Evolutionary conservation across 768 basidiomycete genomes (phyloP).

Genomic region (Collybia sp.): DNA sequence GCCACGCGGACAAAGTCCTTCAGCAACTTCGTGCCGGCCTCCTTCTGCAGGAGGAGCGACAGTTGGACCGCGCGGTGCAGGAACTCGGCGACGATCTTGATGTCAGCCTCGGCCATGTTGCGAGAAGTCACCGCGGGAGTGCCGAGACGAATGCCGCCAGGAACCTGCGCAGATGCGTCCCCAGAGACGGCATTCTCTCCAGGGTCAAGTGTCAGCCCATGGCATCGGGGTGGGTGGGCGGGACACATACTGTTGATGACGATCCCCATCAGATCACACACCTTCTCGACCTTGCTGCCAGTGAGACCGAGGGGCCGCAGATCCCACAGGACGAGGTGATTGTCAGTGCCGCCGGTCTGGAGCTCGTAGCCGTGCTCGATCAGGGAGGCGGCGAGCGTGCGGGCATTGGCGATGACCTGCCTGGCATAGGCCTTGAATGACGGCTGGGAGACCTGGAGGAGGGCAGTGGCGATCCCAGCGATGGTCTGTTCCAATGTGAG

Average conservation of each 20-base stretch:
- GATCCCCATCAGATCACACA: conserved; percentile 94
- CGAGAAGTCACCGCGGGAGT: conserved; percentile 93
- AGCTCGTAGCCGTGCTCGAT: conserved; percentile 86
- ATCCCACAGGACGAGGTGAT: conserved; percentile 98
- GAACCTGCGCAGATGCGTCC: conserved; percentile 91
- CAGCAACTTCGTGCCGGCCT: conserved; percentile 90
- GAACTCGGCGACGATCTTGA: conserved; percentile 84
- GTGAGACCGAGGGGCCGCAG: conserved; percentile 91
- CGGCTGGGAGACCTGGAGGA: conserved; percentile 87
- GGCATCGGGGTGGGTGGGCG: neutral
- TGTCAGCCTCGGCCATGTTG: conserved; percentile 84
- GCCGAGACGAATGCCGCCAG: conserved; percentile 96
- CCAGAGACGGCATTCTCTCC: conserved; percentile 95
- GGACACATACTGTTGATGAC: conserved; percentile 83
- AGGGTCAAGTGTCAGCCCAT: conserved; percentile 1
- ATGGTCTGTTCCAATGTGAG: conserved; percentile 58
- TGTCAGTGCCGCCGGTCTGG: conserved; percentile 95
- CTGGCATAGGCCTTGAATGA: conserved; percentile 89
- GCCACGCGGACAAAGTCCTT: conserved; percentile 94
- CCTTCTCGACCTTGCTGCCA: conserved; percentile 98
- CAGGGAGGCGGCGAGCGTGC: conserved; percentile 69
- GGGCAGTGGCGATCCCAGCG: conserved; percentile 88
- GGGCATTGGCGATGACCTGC: conserved; percentile 90
- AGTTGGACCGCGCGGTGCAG: conserved; percentile 94
- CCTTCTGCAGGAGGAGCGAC: conserved; percentile 84